Percentiles rank a stretch among this genome's conserved stretches.
Evolutionary conservation across 306 rosid species (phyloP).

Genomic region (Vigna trinervia): DNA sequence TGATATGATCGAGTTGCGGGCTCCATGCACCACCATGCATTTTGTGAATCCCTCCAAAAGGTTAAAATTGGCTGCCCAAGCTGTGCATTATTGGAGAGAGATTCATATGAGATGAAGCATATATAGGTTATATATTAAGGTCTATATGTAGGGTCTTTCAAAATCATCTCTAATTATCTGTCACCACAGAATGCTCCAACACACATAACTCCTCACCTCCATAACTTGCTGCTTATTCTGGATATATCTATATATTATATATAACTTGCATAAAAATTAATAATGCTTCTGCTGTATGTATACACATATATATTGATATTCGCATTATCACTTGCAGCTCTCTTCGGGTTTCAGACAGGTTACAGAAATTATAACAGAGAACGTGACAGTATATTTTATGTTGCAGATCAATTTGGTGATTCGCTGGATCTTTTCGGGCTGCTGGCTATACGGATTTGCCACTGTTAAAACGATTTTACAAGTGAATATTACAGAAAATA

Average conservation of each 20-base stretch:
- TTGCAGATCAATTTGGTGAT: not conserved
- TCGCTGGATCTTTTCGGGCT: not conserved
- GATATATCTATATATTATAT: not conserved
- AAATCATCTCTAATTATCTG: conserved; percentile 35
- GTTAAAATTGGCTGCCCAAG: conserved; percentile 52
- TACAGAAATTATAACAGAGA: not conserved
- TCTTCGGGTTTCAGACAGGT: not conserved
- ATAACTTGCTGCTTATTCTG: not conserved
- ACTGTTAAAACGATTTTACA: not conserved
- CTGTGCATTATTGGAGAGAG: conserved; percentile 62
- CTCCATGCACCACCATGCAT: conserved; percentile 50
- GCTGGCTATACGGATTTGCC: too few species aligned
- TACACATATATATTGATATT: not conserved
- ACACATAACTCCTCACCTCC: conserved; percentile 9
- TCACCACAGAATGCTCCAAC: conserved; percentile 32
- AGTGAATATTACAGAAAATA: not conserved
- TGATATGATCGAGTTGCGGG: conserved; percentile 47
- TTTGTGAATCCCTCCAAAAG: conserved; percentile 60
- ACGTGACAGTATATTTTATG: conserved; percentile 7
- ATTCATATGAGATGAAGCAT: not conserved
- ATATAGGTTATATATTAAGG: not conserved
- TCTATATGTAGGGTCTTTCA: conserved; percentile 38
- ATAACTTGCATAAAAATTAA: not conserved
- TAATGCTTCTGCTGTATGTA: not conserved
- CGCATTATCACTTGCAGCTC: not conserved